Base-by-base conservation (phyloP, 805 yeast genomes). In the Candida odintsovae region DNA sequence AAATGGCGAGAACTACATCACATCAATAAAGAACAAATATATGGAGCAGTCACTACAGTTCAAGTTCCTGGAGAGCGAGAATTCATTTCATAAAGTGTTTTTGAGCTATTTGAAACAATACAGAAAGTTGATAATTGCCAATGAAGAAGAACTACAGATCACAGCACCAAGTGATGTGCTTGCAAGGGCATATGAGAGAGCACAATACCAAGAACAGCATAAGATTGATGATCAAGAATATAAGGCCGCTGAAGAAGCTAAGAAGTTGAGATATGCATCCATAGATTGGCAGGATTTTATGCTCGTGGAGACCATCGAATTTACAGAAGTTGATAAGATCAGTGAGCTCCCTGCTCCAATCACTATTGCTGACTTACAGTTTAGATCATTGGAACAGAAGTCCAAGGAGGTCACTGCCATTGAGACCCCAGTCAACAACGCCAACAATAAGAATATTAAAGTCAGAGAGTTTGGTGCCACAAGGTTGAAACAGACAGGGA, bases 251-350 rank as follows among this genome's bases (percentile, higher is more conserved):
- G 63, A 71, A 54, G 64, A 66, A 49, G 50, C 62, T 45, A 43
- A 63, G 59, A 73, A 72, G 47, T 53, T 79, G 6, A 82, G 76
- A 38, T 87, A 75, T 65, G 88, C 90, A 0, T 76, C 85, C 10
- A 82, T 89, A 20, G 90, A 90, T 65, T 92, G 99, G 99, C 82
- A 82, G 46, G 87, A 86, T 51, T 92, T 90, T 59, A 71, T 74
- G 2, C 71, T 87, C 16, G 83, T 87, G 8, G 88, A 82, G 42
- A 79, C 83, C 2, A 71, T 90, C 13, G 80, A 74, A 42, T 83
- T 89, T 53, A 77, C 78, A 15, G 80, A 78, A 2, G 64, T 77
- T 7, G 90, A 83, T 61, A 71, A 73, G 49, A 77, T 74, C 11
- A 72, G 78, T 5, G 83, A 80, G 43, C 65, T 62, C 35, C 71